Evolutionary conservation across 2,329 filamentous ascomycete genomes (phyloP), one percentile per base, ranked within the genome.

Genomic region (Boeremia exigua): DNA sequence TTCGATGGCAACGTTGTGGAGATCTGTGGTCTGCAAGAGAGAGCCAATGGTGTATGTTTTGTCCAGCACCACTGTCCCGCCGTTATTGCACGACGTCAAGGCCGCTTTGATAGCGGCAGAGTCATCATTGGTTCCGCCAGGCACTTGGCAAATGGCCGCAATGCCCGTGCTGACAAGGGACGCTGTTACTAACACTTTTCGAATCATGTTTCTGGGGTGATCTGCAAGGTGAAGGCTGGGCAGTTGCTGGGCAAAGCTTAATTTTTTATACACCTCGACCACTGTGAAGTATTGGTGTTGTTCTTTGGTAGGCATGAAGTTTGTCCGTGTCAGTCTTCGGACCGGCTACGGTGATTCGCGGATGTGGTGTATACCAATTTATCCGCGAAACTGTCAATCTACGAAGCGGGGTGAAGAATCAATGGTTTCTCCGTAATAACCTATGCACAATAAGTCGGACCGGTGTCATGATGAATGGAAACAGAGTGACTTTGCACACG

Each of bases 11-110:
- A 90, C 79, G 59, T 84, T 77, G 36, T 84, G 78, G 15, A 90
- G 75, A 68, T 87, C 88, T 0, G 85, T 88, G 62, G 90, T 73
- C 64, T 90, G 84, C 38, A 90, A 67, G 0, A 86, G 84, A 0
- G 84, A 88, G 11, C 82, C 86, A 59, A 90, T 82, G 1, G 79
- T 83, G 68, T 89, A 90, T 2, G 78, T 79, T 52, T 79, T 76
- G 29, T 83, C 81, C 40, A 89, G 83, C 2, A 88, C 78, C 8
- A 88, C 82, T 11, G 82, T 83, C 8, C 87, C 87, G 11, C 86
- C 86, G 56, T 85, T 75, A 63, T 88, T 88, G 73, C 86, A 89
- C 54, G 79, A 65, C 34, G 84, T 75, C 51, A 88, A 72, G 0
- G 85, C 85, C 1, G 77, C 69, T 9, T 87, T 62, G 46, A 88